Evolutionary conservation across 495 filamentous ascomycete genomes (phyloP), one percentile per base, ranked within the genome.

Genomic region (Lepraria neglecta): DNA sequence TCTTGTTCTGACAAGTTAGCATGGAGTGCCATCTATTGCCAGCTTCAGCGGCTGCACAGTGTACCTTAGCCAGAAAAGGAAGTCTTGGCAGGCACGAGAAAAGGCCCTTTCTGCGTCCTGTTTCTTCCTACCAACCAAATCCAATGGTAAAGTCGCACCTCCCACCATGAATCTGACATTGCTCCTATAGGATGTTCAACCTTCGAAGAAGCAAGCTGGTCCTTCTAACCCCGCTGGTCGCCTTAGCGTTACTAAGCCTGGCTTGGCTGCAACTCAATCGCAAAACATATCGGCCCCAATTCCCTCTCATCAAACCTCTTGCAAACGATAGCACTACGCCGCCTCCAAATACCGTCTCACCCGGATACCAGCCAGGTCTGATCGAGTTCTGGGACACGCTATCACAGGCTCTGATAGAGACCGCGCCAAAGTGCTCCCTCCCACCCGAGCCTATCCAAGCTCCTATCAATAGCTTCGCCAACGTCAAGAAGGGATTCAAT

Each of bases 381-480:
- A 14, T 61, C 10, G 54, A 48, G 0, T 65, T 62, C 46, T 65
- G 63, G 63, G 38, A 45, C 55, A 11, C 15, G 6, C 24, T 58
- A 40, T 58, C 59, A 53, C 31, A 42, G n/a, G 52, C 53, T 31
- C 53, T 59, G n/a, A 19, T 24, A 27, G 59, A 65, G 12, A 33
- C 59, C 19, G 48, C 43, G 28, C 63, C 63, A 28, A 35, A 51
- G 10, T 42, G 52, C 19, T 24, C 46, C 27, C 59, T 65, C 4
- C 59, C 59, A 11, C 24, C 45, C 4, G 43, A 52, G 5, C 14
- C 24, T 17, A 31, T 54, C 38, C 33, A 59, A 30, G 59, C 58
- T 4, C 52, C 58, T 9, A 28, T 56, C 59, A 58, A 62, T 31
- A 47, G 43, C 11, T 53, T 53, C 45, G 30, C 31, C 35, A 46